Evolutionary conservation across 768 basidiomycete species (phyloP), one percentile per base, ranked within the genome.

Genomic region (Peribolospora baueri): DNA sequence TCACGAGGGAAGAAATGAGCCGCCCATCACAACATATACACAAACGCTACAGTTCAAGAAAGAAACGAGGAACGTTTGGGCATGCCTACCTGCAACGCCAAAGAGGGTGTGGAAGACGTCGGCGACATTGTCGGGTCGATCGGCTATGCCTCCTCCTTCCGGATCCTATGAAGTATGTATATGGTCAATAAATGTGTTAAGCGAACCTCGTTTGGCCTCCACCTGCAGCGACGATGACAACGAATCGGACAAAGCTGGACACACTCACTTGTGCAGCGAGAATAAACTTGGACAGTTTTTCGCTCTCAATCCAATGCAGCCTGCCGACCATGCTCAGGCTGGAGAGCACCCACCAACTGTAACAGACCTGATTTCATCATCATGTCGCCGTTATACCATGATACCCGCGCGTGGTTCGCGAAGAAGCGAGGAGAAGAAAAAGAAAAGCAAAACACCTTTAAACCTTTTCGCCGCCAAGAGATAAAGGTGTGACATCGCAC

Each of bases 81-180:
- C 45, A 36, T 54, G 25, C 65, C 43, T 41, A 75, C 86, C 88
- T 57, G 87, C 85, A 2, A 95, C 70, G 1, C 93, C 93, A 60
- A 98, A 98, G 8, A 74, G 67, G 0, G 91, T 97, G 63, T 98
- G 91, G 68, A 93, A 98, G n/a, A 98, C 90, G 62, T 98, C 93
- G 2, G 78, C 78, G 76, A 88, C 81, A 65, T 98, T 79, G 0
- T 84, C 88, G 0, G 86, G 84, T 48, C 93, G 71, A 66, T 98
- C 93, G 0, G 88, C 81, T 38, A 97, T 93, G 0, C 93, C 93
- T 3, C 93, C 93, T 5, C 71, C 75, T 60, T 97, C 90, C 0
- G 74, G 70, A 63, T 97, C 93, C 81, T 97, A 70, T 40, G 41
- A 36, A 37, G 37, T 7, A 8, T 25, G 9, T n/a, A 9, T 4